phyloP scores from a whole-genome alignment of 257 asterid species.

The Solanum virginianum region DNA sequence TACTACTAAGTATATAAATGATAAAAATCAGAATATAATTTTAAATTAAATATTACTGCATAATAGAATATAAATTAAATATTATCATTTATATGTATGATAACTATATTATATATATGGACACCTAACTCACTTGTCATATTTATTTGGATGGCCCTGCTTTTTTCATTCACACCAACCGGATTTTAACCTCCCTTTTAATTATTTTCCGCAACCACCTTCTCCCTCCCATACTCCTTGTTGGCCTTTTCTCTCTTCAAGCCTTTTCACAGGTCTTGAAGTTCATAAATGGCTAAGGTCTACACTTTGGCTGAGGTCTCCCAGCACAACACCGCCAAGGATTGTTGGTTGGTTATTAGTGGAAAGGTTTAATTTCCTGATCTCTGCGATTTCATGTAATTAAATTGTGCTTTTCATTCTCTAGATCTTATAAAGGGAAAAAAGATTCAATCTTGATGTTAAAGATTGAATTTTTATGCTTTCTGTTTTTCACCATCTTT shows the following conservation, averaged over 20 bases:
- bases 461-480: background rate
- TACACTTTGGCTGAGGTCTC: conserved; percentile 62
- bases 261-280: conserved; percentile 4
- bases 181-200: conserved; percentile 1
- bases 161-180: conserved; percentile 15
- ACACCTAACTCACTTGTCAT: background rate
- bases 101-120: too few relatives aligned
- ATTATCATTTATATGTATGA: too few relatives aligned
- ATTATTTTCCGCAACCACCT: background rate
- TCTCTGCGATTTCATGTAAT: background rate
- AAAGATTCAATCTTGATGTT: background rate
- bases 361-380: conserved; percentile 44
- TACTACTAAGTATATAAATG: too few relatives aligned
- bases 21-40: too few relatives aligned
- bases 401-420: background rate
- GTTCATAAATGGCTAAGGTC: conserved; percentile 38
- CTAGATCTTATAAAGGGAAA: conserved; percentile 5
- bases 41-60: too few relatives aligned
- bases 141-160: background rate
- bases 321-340: conserved; percentile 64
- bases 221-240: background rate
- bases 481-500: background rate
- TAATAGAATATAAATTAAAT: too few relatives aligned
- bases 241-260: conserved; percentile 1
- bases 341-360: conserved; percentile 65